Evolutionary conservation across 768 basidiomycete species (phyloP).

Genomic region (Trametes cingulata): DNA sequence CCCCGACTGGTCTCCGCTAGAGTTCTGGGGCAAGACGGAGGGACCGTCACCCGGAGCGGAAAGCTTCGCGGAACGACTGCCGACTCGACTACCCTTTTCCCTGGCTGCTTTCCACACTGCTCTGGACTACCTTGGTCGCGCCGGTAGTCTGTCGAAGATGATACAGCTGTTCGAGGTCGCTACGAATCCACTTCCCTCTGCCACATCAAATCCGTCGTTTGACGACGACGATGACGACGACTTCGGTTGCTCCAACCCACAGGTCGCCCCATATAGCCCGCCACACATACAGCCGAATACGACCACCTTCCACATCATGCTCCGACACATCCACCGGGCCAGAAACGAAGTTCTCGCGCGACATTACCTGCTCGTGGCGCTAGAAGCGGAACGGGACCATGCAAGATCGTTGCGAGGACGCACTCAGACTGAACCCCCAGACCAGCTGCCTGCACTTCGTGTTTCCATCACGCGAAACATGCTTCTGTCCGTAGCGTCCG

Average conservation of each 20-base stretch:
- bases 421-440: constrained; percentile 22
- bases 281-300: constrained; percentile 61
- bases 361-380: constrained; percentile 64
- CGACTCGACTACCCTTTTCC: constrained; percentile 36
- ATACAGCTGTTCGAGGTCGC: constrained; percentile 78
- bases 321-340: constrained; percentile 54
- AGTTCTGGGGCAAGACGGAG: constrained; percentile 34
- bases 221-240: constrained; percentile 70
- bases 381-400: constrained; percentile 42
- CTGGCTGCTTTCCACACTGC: constrained; percentile 71
- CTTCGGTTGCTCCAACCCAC: constrained; percentile 45
- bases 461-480: constrained; percentile 57
- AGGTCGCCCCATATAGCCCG: constrained; percentile 38
- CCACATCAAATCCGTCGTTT: constrained; percentile 50
- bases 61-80: not conserved
- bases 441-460: constrained; percentile 47
- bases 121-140: constrained; percentile 66
- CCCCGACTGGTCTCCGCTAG: constrained; percentile 67
- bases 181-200: constrained; percentile 65
- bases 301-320: constrained; percentile 61
- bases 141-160: constrained; percentile 62
- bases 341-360: constrained; percentile 57
- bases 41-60: not conserved
- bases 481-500: constrained; percentile 57
- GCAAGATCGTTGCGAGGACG: constrained; percentile 36